Evolutionary conservation across 345 rosid genomes (phyloP).

Genomic region (Trapa bicornis): DNA sequence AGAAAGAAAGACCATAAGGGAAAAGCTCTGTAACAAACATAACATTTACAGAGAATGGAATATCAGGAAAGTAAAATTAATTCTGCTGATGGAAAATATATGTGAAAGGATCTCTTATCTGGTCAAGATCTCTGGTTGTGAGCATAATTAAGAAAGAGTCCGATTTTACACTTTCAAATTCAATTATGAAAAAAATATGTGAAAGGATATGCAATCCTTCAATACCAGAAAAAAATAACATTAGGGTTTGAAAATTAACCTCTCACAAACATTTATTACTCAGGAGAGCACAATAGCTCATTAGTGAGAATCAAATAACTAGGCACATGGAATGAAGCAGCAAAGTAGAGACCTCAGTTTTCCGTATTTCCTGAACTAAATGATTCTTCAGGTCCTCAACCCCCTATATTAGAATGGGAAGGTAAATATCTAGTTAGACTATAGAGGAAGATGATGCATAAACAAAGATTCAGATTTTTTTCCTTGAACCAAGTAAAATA

Average conservation of each 20-base stretch:
- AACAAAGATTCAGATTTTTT: not conserved
- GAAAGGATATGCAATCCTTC: not conserved
- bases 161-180: too few relatives aligned
- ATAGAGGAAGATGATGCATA: not conserved
- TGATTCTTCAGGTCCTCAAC: slow-evolving; percentile 31
- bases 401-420: slow-evolving; percentile 16
- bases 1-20: too few relatives aligned
- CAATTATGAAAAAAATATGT: too few relatives aligned
- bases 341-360: slow-evolving; percentile 28
- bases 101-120: not conserved
- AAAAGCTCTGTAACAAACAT: not conserved
- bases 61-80: not conserved
- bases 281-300: not conserved
- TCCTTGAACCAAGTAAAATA: not conserved
- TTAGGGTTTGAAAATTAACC: not conserved
- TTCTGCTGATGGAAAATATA: too few relatives aligned
- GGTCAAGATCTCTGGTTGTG: not conserved
- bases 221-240: not conserved
- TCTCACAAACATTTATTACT: not conserved
- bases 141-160: not conserved
- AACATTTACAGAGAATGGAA: not conserved
- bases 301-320: not conserved
- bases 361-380: slow-evolving; percentile 33
- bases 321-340: not conserved
- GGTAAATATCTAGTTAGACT: not conserved